These are phyloP conservation scores for Patellifolia procumbens DNA, from an alignment of 179 eudicot species.

Conservation along the genomic window DNA sequence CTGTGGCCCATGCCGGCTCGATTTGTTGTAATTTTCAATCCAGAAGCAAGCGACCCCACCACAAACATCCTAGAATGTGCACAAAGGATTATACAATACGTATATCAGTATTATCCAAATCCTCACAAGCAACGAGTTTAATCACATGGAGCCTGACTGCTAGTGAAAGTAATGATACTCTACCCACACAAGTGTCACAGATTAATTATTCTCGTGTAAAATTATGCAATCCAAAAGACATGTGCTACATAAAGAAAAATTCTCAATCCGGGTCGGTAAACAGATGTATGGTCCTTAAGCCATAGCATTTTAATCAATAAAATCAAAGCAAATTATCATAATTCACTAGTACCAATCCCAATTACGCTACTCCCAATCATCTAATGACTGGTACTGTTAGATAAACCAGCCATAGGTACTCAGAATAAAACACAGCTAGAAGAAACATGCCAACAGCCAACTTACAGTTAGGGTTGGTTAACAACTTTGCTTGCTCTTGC, in stretches of 20 bases:
- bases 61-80: conserved; percentile 59
- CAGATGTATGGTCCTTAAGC: not conserved
- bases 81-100: conserved; percentile 10
- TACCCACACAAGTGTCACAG: not conserved
- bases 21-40: conserved; percentile 62
- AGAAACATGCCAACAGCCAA: not conserved
- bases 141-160: not conserved
- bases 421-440: not conserved
- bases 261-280: not conserved
- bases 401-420: not conserved
- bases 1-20: conserved; percentile 51
- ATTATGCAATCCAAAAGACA: not conserved
- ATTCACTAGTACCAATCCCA: not conserved
- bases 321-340: not conserved
- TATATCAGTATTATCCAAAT: conserved; percentile 4
- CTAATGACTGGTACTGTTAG: not conserved
- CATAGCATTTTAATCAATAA: not conserved
- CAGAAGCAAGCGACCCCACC: conserved; percentile 79
- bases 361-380: too few species aligned
- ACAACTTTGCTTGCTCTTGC: not conserved
- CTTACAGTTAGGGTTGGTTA: not conserved
- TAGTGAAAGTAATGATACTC: not conserved
- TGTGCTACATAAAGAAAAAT: not conserved
- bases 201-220: not conserved
- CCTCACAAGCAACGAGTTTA: not conserved